phyloP scores from a whole-genome alignment of 306 rosid species.

The Carpinus fangiana region DNA sequence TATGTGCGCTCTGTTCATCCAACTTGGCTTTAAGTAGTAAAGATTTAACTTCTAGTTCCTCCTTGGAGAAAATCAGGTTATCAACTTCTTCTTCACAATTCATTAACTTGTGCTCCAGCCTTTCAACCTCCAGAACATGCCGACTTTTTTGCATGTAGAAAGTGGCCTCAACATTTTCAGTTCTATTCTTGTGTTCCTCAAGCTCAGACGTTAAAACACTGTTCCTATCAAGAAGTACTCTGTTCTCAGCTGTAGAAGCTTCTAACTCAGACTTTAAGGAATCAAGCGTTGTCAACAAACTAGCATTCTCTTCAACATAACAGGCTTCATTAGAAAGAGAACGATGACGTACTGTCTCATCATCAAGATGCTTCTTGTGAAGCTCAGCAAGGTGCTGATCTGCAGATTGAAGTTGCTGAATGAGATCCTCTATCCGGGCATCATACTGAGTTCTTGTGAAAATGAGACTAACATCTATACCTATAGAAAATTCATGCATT shows the following conservation, averaged over 20 bases:
- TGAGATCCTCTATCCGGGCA: conserved; percentile 50
- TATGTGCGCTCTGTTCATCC: conserved; percentile 57
- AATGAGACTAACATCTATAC: conserved; percentile 53
- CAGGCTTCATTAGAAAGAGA: conserved; percentile 55
- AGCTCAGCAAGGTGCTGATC: conserved; percentile 50
- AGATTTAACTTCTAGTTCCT: conserved; percentile 73
- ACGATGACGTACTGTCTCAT: conserved; percentile 47
- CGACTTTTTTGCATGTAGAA: conserved; percentile 33
- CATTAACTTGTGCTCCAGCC: conserved; percentile 55
- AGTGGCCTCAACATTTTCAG: conserved; percentile 39
- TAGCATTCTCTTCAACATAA: conserved; percentile 62
- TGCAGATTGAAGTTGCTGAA: conserved; percentile 46
- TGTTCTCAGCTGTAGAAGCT: conserved; percentile 47
- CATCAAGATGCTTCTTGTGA: conserved; percentile 48
- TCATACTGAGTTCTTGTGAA: conserved; percentile 66
- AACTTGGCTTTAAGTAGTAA: conserved; percentile 64
- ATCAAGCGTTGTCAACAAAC: conserved; percentile 55
- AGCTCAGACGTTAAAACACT: conserved; percentile 40
- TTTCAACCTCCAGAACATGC: conserved; percentile 57
- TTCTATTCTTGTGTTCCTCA: conserved; percentile 45
- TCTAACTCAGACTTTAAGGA: conserved; percentile 60
- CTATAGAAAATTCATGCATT: conserved; percentile 57
- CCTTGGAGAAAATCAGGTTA: conserved; percentile 64
- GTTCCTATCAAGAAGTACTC: conserved; percentile 53
- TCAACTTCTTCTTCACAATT: conserved; percentile 57